Evolutionary conservation across 345 rosid species (phyloP).

Genomic region (Citrus inodora): DNA sequence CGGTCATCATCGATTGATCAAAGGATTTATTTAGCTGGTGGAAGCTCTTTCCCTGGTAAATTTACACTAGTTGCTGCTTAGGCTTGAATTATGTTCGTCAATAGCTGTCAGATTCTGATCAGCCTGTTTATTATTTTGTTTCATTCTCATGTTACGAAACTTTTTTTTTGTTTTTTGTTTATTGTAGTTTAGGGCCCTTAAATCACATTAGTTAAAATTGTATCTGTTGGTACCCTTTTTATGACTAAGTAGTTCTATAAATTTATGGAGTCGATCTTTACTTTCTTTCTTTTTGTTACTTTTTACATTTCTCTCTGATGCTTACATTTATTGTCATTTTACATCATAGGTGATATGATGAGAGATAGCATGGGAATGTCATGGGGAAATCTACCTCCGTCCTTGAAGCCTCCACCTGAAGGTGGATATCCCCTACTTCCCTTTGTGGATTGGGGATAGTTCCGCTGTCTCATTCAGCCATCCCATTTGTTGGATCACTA

Average conservation of each 20-base stretch:
- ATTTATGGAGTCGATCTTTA: not conserved
- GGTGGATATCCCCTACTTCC: slow-evolving; percentile 66
- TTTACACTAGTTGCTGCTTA: not conserved
- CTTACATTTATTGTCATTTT: not conserved
- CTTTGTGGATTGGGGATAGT: slow-evolving; percentile 77
- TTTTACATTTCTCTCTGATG: not conserved
- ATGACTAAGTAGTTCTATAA: not conserved
- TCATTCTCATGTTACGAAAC: not conserved
- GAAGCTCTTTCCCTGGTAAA: slow-evolving; percentile 29
- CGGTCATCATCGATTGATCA: slow-evolving; percentile 7
- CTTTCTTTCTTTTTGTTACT: not conserved
- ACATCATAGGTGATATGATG: slow-evolving; percentile 35
- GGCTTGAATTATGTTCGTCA: not conserved
- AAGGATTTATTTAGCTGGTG: slow-evolving; percentile 24
- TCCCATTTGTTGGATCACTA: not conserved
- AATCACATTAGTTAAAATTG: not conserved
- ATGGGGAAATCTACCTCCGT: slow-evolving; percentile 86
- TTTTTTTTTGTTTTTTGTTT: not conserved
- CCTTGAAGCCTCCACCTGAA: slow-evolving; percentile 83
- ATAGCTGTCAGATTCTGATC: not conserved
- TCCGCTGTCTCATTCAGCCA: not conserved
- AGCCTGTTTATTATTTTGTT: not conserved
- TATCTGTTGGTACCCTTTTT: not conserved
- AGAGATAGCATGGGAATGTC: slow-evolving; percentile 40
- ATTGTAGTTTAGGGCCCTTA: not conserved